These are phyloP conservation scores for Talaromyces islandicus DNA, from an alignment of 2,329 filamentous ascomycete genomes.

Conservation along the genomic window DNA sequence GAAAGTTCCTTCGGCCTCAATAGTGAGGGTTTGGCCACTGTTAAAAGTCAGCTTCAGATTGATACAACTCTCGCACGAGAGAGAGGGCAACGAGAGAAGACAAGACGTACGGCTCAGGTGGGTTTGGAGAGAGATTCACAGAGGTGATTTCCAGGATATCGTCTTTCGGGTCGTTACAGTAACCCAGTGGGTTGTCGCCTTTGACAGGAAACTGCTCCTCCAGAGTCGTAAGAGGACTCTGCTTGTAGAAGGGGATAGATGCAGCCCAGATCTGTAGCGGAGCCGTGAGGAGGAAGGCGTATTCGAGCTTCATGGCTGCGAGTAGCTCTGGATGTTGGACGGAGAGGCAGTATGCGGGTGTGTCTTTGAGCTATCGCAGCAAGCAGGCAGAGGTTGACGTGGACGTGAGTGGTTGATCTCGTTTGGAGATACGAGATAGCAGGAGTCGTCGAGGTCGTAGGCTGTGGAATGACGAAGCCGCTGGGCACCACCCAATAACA, in stretches of 20 bases:
- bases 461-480: constrained; percentile 9
- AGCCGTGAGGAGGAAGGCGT: constrained; percentile 38
- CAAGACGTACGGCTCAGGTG: constrained; percentile 69
- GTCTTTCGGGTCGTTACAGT: constrained; percentile 63
- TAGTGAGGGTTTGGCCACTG: constrained; percentile 72
- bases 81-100: constrained; percentile 3
- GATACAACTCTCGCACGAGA: not conserved
- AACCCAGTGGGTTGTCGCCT: constrained; percentile 77
- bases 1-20: constrained; percentile 73
- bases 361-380: not conserved
- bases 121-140: constrained; percentile 80
- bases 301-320: constrained; percentile 35
- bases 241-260: constrained; percentile 44
- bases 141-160: constrained; percentile 71
- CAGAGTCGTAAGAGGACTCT: constrained; percentile 45
- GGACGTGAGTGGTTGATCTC: not conserved
- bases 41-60: not conserved
- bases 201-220: constrained; percentile 61
- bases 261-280: constrained; percentile 40
- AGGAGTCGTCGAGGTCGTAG: not conserved
- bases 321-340: not conserved
- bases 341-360: not conserved
- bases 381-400: not conserved
- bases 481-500: constrained; percentile 3
- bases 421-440: not conserved